These are phyloP conservation scores for Podaxis sp. DNA, from an alignment of 768 basidiomycete genomes.

Conservation along the genomic window DNA sequence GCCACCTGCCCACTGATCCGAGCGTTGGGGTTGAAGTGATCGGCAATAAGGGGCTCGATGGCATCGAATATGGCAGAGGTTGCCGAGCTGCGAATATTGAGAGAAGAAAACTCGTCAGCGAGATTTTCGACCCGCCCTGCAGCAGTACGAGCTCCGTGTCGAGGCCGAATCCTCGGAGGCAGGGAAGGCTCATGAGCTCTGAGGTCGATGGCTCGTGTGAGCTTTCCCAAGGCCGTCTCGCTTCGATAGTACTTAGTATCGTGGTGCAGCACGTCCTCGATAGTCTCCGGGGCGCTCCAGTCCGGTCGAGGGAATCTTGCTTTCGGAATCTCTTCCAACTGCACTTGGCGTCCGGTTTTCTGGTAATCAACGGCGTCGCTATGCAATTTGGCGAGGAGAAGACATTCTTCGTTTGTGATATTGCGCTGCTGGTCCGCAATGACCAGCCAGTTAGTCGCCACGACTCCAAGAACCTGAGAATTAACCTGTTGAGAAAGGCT, in stretches of 20 bases:
- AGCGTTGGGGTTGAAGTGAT: background rate
- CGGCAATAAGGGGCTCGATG: background rate
- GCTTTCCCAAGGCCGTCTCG: slow-evolving; percentile 52
- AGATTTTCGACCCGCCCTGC: background rate
- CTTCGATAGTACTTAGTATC: slow-evolving; percentile 51
- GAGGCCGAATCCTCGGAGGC: background rate
- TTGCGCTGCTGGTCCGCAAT: slow-evolving; percentile 55
- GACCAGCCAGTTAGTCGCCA: slow-evolving; percentile 60
- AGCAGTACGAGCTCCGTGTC: background rate
- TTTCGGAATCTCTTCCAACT: slow-evolving; percentile 40
- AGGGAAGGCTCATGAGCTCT: slow-evolving; percentile 28
- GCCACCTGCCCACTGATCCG: background rate
- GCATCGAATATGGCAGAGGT: background rate
- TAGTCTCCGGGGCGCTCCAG: slow-evolving; percentile 64
- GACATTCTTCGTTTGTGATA: slow-evolving; percentile 51
- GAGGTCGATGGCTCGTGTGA: slow-evolving; percentile 61
- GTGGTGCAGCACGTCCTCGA: slow-evolving; percentile 26
- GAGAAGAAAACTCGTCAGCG: slow-evolving; percentile 1
- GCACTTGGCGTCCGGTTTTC: slow-evolving; percentile 52
- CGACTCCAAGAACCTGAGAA: slow-evolving; percentile 52
- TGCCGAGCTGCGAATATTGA: background rate
- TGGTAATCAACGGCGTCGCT: slow-evolving; percentile 67
- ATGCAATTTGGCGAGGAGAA: slow-evolving; percentile 54
- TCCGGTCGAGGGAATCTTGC: slow-evolving; percentile 47
- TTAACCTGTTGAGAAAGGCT: background rate